These are phyloP conservation scores for Rhizopus delemar DNA, from an alignment of 371 early-diverging fungal genomes.

Conservation along the genomic window DNA sequence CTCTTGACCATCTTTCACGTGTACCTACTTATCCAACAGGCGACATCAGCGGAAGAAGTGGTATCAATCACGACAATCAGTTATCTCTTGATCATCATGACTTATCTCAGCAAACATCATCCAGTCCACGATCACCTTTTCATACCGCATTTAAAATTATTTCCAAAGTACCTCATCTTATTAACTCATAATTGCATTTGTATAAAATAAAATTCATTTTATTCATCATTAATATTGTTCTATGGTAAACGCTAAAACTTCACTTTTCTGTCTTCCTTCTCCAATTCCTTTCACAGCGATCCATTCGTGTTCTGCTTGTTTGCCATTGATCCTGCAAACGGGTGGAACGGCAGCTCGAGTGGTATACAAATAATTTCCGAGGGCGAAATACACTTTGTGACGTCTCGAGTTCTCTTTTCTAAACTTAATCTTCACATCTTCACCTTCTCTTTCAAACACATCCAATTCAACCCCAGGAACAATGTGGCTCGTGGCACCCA, in stretches of 20 bases:
- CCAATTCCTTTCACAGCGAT: conserved; percentile 28
- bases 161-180: too few relatives aligned
- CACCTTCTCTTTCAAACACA: conserved; percentile 6
- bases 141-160: too few relatives aligned
- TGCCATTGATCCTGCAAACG: conserved; percentile 30
- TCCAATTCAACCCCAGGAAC: conserved; percentile 50
- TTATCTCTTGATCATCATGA: too few relatives aligned
- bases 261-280: conserved; percentile 29
- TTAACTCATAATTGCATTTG: too few relatives aligned
- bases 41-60: background rate
- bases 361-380: conserved; percentile 27
- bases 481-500: conserved; percentile 49
- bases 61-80: background rate
- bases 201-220: background rate
- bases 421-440: conserved; percentile 7
- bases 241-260: conserved; percentile 27
- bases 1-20: conserved; percentile 37
- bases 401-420: conserved; percentile 22
- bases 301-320: conserved; percentile 25
- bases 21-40: conserved; percentile 37
- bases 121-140: too few relatives aligned
- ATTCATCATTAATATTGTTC: background rate
- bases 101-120: too few relatives aligned
- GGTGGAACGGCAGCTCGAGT: conserved; percentile 12
- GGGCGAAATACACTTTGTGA: conserved; percentile 30